These are phyloP conservation scores for Fusarium temperatum DNA, from an alignment of 2,329 filamentous ascomycete species.

Conservation along the genomic window DNA sequence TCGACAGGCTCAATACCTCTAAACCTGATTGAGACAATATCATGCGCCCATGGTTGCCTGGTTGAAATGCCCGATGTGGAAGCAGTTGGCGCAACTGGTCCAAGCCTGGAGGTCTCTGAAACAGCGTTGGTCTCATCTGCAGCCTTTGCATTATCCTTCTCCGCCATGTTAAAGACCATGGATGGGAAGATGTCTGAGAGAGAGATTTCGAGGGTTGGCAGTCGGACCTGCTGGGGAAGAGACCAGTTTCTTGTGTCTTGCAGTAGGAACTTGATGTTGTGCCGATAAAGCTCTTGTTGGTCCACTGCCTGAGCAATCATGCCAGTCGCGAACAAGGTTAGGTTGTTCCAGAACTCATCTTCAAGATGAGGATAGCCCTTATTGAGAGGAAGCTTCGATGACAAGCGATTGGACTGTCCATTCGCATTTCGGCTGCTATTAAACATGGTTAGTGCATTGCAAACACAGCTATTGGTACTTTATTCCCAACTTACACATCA, in stretches of 20 bases:
- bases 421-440: conserved; percentile 41
- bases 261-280: conserved; percentile 52
- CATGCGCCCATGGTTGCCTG: conserved; percentile 63
- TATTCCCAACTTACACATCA: conserved; percentile 59
- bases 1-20: conserved; percentile 52
- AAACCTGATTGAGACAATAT: conserved; percentile 68
- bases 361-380: conserved; percentile 56
- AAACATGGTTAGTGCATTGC: conserved; percentile 25
- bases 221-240: conserved; percentile 54
- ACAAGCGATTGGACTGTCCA: conserved; percentile 42
- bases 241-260: conserved; percentile 49
- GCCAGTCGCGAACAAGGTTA: conserved; percentile 60
- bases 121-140: conserved; percentile 2
- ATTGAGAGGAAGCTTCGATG: conserved; percentile 55
- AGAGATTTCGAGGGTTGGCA: conserved; percentile 60
- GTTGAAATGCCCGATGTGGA: conserved; percentile 28
- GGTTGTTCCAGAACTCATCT: conserved; percentile 61
- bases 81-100: conserved; percentile 37
- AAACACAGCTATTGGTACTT: background rate
- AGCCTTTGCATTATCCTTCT: conserved; percentile 23
- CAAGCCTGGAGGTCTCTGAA: conserved; percentile 29
- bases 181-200: conserved; percentile 57
- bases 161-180: conserved; percentile 43
- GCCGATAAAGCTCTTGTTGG: conserved; percentile 56
- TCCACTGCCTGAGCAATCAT: conserved; percentile 63